Percentiles rank a stretch among this genome's conserved stretches.
phyloP scores from a whole-genome alignment of 371 early-diverging fungal species.

The Mucor racemosus region DNA sequence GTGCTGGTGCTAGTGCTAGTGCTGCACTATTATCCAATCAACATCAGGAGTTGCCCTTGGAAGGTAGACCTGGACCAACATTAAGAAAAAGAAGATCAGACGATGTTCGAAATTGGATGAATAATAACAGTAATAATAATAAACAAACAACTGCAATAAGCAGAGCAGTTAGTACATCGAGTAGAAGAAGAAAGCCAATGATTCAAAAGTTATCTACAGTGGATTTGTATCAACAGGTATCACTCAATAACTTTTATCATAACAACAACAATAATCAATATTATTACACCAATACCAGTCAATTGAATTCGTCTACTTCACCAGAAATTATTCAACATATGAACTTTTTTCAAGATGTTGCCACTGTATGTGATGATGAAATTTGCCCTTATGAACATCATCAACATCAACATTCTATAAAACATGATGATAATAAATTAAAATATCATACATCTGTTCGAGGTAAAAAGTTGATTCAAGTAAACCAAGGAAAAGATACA shows the following conservation, averaged over 20 bases:
- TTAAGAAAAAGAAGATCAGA: slow-evolving; percentile 47
- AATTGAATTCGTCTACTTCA: slow-evolving; percentile 10
- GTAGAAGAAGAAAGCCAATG: slow-evolving; percentile 19
- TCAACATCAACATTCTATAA: background rate
- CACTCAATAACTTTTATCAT: background rate
- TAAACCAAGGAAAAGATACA: slow-evolving; percentile 6
- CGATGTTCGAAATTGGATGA: slow-evolving; percentile 51
- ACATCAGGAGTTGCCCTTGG: slow-evolving; percentile 32
- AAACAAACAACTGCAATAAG: background rate
- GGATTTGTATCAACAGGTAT: background rate
- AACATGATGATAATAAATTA: slow-evolving; percentile 4
- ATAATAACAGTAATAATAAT: slow-evolving; percentile 2
- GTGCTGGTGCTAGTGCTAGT: background rate
- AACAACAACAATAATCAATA: background rate
- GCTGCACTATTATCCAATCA: slow-evolving; percentile 10
- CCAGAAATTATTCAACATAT: slow-evolving; percentile 28
- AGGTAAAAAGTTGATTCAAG: slow-evolving; percentile 26
- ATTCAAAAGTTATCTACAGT: slow-evolving; percentile 6
- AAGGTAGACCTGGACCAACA: slow-evolving; percentile 19
- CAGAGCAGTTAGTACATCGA: background rate
- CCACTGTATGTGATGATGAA: slow-evolving; percentile 21
- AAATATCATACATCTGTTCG: slow-evolving; percentile 44
- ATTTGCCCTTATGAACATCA: slow-evolving; percentile 3
- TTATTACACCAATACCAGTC: background rate
- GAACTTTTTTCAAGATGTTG: slow-evolving; percentile 45